phyloP scores from a whole-genome alignment of 2,329 filamentous ascomycete genomes.

The Neopestalotiopsis sp. region DNA sequence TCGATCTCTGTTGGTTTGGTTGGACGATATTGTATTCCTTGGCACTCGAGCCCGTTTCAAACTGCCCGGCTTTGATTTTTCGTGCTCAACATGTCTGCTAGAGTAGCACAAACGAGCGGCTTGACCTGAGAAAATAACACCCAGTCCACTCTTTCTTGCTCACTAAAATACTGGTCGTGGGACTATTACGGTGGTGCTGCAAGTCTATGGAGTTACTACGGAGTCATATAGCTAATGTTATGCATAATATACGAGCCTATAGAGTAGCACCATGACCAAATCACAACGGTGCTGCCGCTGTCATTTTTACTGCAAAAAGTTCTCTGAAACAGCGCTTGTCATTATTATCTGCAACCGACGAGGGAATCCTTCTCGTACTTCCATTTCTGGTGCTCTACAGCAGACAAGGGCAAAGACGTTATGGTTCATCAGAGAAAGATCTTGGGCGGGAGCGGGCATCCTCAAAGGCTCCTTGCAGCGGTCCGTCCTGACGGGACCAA shows the following conservation, averaged over 20 bases:
- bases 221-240: neutral
- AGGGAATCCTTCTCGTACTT: neutral
- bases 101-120: neutral
- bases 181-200: neutral
- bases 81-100: neutral
- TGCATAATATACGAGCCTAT: neutral
- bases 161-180: neutral
- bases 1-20: neutral
- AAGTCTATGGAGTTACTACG: neutral
- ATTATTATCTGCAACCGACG: neutral
- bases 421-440: neutral
- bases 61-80: neutral
- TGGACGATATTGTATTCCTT: neutral
- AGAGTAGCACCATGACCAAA: neutral
- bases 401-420: neutral
- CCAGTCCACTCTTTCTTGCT: neutral
- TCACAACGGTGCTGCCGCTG: neutral
- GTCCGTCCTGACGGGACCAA: slow-evolving; percentile 19
- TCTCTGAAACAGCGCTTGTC: neutral
- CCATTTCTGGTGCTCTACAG: too few relatives aligned
- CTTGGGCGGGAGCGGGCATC: neutral
- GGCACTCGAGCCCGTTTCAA: neutral
- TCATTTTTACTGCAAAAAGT: neutral
- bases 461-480: slow-evolving; percentile 9
- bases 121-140: neutral